Base-by-base conservation (phyloP, 495 filamentous ascomycete genomes). In the Lepraria neglecta region DNA sequence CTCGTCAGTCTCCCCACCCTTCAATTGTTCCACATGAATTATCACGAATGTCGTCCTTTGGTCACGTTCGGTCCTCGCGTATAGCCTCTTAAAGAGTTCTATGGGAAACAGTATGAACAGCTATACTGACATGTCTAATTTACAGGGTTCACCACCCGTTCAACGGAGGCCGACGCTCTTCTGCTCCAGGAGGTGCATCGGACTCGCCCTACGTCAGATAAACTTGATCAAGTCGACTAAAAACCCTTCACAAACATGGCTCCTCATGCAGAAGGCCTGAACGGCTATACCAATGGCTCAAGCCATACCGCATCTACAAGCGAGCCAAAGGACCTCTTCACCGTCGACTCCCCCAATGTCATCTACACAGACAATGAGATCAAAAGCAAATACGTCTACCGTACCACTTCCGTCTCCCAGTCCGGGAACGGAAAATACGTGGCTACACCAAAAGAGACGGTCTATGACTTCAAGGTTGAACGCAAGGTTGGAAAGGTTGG, bases 401-500 rank as follows among this genome's bases (percentile, higher is more conserved):
- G 91, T 71, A 96, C 92, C 67, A 95, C 92, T 53, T 83, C 82
- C 60, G 85, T 97, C 69, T 84, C 82, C 60, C 77, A 84, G 66
- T 81, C 76, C 67, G 80, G 82, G 65, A 81, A 88, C 70, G 90
- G 90, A 73, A 87, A 89, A 74, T 85, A 86, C 72, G 83, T 91
- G 54, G 94, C 89, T 62, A 85, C 83, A 47, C 94, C 94, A 66
- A 89, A 90, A 79, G 86, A 96, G 76, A 91, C 87, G 61, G 76
- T 86, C 66, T 97, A 97, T 75, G 85, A 97, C 79, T 97, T 98
- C 89, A 95, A 96, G 82, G 88, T 94, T 70, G 88, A 95, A 71
- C 90, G 91, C 71, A 89, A 90, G 74, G 82, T 97, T 45, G 89
- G 89, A 74, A 97, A 95, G 82, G 81, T 90, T 62, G 94, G 94